phyloP scores from a whole-genome alignment of 345 rosid species.

The Rhizophora apiculata region DNA sequence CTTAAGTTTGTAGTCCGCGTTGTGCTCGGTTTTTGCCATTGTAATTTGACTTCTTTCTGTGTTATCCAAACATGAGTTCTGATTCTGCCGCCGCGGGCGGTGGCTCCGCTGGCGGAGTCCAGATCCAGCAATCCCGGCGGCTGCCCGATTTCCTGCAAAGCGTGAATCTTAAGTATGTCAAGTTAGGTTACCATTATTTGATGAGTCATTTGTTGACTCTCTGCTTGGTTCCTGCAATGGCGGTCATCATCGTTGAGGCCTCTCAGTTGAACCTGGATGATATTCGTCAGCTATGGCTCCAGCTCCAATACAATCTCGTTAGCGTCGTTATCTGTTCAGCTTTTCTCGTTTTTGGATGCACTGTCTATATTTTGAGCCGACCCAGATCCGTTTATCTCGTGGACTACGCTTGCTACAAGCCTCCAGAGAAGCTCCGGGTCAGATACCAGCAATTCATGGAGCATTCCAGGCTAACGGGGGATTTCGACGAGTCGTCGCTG shows the following conservation, averaged over 20 bases:
- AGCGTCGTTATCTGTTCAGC: neutral
- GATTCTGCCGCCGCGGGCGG: neutral
- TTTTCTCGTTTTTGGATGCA: neutral
- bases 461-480: neutral
- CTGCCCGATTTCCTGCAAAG: neutral
- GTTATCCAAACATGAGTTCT: neutral
- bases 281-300: neutral
- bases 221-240: neutral
- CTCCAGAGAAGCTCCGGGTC: neutral
- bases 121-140: constrained; percentile 2
- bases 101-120: neutral
- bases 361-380: neutral
- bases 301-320: neutral
- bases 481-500: neutral
- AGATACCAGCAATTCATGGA: constrained; percentile 6
- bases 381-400: constrained; percentile 3
- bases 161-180: constrained; percentile 6
- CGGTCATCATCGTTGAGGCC: neutral
- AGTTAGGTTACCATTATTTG: constrained; percentile 11
- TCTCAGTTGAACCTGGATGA: neutral
- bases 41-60: neutral
- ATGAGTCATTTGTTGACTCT: neutral
- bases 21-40: neutral
- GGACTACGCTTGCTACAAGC: constrained; percentile 2
- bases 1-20: too few relatives aligned